These are phyloP conservation scores for Dactylorhiza incarnata DNA, from an alignment of 106 monocot species.

Conservation along the genomic window DNA sequence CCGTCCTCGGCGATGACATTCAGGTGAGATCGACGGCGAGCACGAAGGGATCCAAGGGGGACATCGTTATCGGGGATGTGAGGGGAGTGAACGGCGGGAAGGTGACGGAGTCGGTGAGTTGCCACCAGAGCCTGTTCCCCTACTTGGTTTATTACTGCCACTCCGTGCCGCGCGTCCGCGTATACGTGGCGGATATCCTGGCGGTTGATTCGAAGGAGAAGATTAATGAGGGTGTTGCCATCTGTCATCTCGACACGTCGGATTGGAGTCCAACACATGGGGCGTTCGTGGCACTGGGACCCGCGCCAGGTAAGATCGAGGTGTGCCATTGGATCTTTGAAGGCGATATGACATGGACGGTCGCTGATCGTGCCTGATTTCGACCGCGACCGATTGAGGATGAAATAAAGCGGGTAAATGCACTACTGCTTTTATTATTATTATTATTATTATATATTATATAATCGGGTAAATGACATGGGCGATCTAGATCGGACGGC, in stretches of 20 bases:
- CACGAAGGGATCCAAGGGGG: constrained; percentile 28
- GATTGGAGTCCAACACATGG: constrained; percentile 77
- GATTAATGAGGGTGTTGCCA: constrained; percentile 77
- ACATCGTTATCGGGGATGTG: constrained; percentile 44
- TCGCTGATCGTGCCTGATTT: constrained; percentile 25
- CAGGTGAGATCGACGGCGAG: constrained; percentile 54
- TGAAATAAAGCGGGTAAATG: background rate
- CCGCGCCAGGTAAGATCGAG: constrained; percentile 71
- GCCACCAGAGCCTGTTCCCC: constrained; percentile 88
- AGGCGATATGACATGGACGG: constrained; percentile 91
- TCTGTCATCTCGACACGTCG: constrained; percentile 91
- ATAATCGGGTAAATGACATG: no score
- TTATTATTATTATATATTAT: no score
- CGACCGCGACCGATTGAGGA: no score
- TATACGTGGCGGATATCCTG: constrained; percentile 68
- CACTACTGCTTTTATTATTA: no score
- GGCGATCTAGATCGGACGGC: no score
- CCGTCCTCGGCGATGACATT: constrained; percentile 47
- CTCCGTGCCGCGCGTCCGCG: constrained; percentile 70
- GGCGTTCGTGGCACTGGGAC: constrained; percentile 72
- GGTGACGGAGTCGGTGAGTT: constrained; percentile 63
- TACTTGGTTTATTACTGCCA: constrained; percentile 88
- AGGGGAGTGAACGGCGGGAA: constrained; percentile 57
- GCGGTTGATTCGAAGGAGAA: constrained; percentile 24
- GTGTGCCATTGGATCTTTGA: constrained; percentile 96